Conservation (phyloP, 2,329 filamentous ascomycete species). For the Sarocladium strictum region DNA sequence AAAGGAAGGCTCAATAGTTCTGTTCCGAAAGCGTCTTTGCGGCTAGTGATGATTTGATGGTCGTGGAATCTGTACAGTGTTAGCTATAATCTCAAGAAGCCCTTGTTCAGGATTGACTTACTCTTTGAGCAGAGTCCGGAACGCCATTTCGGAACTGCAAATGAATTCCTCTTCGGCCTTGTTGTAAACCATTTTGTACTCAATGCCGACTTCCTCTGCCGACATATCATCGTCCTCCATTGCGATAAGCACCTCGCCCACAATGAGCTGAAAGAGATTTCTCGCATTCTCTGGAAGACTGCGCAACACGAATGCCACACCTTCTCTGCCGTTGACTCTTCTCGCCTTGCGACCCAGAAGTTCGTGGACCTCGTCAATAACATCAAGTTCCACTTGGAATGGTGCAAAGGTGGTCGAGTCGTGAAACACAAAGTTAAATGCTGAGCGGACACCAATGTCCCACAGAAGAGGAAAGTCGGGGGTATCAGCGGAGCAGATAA, state of each 20-base stretch:
- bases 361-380: conserved; percentile 85
- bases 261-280: conserved; percentile 76
- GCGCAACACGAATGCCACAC: conserved; percentile 83
- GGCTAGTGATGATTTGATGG: conserved; percentile 91
- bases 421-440: conserved; percentile 85
- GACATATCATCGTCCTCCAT: conserved; percentile 53
- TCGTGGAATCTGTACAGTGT: conserved; percentile 71
- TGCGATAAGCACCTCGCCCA: conserved; percentile 74
- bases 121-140: conserved; percentile 90
- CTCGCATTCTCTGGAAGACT: conserved; percentile 89
- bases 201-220: conserved; percentile 62
- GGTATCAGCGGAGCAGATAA: conserved; percentile 80
- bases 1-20: conserved; percentile 85
- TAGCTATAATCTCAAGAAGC: conserved; percentile 14
- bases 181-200: conserved; percentile 88
- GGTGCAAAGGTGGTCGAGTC: conserved; percentile 86
- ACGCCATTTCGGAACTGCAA: conserved; percentile 92
- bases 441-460: conserved; percentile 78
- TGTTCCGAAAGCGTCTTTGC: conserved; percentile 77
- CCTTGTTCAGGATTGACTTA: conserved; percentile 33
- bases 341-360: conserved; percentile 75
- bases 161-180: conserved; percentile 97
- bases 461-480: conserved; percentile 84
- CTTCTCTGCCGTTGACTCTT: conserved; percentile 81
- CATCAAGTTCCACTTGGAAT: conserved; percentile 67